Percentiles rank a stretch among this genome's conserved stretches.
phyloP scores from a whole-genome alignment of 2,329 filamentous ascomycete species.

The Aphanoascus verrucosus region DNA sequence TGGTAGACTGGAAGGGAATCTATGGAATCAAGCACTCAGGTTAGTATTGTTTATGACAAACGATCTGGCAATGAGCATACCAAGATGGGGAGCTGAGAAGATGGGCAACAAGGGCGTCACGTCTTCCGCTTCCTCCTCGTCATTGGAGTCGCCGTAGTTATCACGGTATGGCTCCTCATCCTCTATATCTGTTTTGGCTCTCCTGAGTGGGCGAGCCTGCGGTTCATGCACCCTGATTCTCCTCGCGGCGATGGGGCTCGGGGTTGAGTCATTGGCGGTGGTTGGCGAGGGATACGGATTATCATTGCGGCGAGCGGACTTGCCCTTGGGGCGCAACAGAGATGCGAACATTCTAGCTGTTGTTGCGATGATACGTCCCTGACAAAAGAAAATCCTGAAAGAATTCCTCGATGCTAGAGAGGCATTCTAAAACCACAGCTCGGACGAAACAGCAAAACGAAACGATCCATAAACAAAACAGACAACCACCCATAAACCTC shows the following conservation, averaged over 20 bases:
- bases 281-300: neutral
- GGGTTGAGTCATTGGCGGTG: neutral
- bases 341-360: neutral
- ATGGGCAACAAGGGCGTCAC: conserved; percentile 55
- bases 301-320: neutral
- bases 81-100: conserved; percentile 68
- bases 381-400: neutral
- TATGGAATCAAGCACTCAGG: conserved; percentile 26
- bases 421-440: neutral
- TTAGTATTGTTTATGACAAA: neutral
- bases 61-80: conserved; percentile 38
- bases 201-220: neutral
- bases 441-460: neutral
- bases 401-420: too few relatives aligned
- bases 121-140: conserved; percentile 26
- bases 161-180: conserved; percentile 20
- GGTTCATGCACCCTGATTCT: neutral
- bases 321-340: conserved; percentile 2
- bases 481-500: too few relatives aligned
- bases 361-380: neutral
- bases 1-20: conserved; percentile 82
- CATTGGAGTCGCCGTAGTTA: conserved; percentile 32
- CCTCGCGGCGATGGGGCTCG: neutral
- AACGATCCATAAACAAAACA: neutral
- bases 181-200: neutral